Base-by-base conservation (phyloP, 345 rosid genomes). In the Triadica sebifera region DNA sequence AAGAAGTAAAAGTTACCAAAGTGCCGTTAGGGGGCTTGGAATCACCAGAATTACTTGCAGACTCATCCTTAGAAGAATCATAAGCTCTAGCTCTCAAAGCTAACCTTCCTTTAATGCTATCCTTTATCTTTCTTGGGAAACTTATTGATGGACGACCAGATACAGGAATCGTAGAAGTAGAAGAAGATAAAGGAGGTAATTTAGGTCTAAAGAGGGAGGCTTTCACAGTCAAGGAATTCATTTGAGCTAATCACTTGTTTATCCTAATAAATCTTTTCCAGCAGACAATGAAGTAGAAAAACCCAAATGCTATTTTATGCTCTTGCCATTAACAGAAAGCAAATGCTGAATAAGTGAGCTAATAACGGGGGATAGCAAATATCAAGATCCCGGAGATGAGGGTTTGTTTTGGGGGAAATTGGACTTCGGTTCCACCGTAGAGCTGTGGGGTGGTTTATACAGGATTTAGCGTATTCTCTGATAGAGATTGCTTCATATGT, bases 11-110 rank as follows among this genome's bases (percentile, higher is more conserved):
- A 46, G 24, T 43, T 90, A 94, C 98, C 97, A 82, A 47, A 75
- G 87, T 47, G 76, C 96, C 91, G 68, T 83, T 87, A n/a, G 94
- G 79, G 37, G 85, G 86, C 75, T 89, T 88, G 68, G 93, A 81
- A 49, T 92, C 92, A 52, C 85, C 84, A 63, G 87, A 72, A 1
- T 82, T 75, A 75, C 77, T 79, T 12, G 87, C 74, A 61, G 84
- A 39, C 25, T 84, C 87, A 64, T 76, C 57, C 58, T 84, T 80
- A 58, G 93, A 89, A 70, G 96, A 86, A 82, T 79, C 91, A 73
- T 88, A 86, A 25, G 97, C 89, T 85, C 84, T 75, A 62, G 85
- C 78, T 78, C 87, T 85, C 51, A 67, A 50, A 50, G 58, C 73
- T 77, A 85, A 81, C 60, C 78, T 84, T 50, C 75, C 73, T 50